A percentile compares a stretch with the other conserved stretches of the same genome.
Conservation (phyloP, 2,329 filamentous ascomycete genomes). For the Parascedosporium putredinis region DNA sequence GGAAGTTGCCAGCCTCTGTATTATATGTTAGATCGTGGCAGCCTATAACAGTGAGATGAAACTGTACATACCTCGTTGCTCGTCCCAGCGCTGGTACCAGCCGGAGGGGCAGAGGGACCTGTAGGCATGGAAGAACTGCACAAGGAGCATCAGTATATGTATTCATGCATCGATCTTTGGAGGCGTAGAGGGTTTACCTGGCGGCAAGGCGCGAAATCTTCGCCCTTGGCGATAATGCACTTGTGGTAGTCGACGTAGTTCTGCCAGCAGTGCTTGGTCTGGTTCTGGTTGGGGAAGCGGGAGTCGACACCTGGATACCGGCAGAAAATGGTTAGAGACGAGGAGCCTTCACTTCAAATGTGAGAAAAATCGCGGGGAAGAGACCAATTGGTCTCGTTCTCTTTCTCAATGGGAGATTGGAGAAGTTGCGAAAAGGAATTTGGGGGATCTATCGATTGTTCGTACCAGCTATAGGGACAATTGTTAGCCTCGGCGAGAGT, state of each 20-base stretch:
- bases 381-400: not conserved
- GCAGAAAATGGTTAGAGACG: constrained; percentile 2
- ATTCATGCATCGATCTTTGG: not conserved
- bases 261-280: constrained; percentile 99
- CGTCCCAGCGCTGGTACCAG: constrained; percentile 93
- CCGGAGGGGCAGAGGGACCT: constrained; percentile 92
- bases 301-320: constrained; percentile 77
- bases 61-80: constrained; percentile 88
- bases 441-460: constrained; percentile 10
- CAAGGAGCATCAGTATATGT: not conserved
- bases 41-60: no score
- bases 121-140: constrained; percentile 94
- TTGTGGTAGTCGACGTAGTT: constrained; percentile 99
- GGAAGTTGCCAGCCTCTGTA: constrained; percentile 58
- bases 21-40: constrained; percentile 20
- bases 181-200: constrained; percentile 52
- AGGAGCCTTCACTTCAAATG: not conserved
- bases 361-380: not conserved
- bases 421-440: not conserved
- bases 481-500: constrained; percentile 31
- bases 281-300: constrained; percentile 97
- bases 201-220: constrained; percentile 94
- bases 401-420: not conserved
- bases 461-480: constrained; percentile 32
- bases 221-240: constrained; percentile 96